Base-by-base conservation (phyloP, 148 eudicot genomes). In the Spergularia marina region DNA sequence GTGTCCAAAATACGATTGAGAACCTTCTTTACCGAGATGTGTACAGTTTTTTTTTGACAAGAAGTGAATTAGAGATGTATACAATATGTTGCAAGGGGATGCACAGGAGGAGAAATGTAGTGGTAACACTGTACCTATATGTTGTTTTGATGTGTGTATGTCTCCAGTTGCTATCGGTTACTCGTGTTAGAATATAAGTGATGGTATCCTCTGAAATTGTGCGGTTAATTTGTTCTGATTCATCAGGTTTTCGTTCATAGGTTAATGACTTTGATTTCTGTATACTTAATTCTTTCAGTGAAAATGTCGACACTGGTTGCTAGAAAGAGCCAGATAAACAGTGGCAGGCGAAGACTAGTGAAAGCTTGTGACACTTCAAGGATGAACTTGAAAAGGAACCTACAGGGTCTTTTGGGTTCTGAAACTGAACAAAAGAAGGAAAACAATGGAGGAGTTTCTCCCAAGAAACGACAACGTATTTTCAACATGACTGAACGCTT, bases 301-400 rank as follows among this genome's bases (percentile, higher is more conserved):
- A 72, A 76, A 40, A 76, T 81, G 80, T 72, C 83, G n/a, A 68
- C 56, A 4, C 15, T 81, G 74, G 62, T 72, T 76, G 77, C 65
- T 34, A 81, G 40, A 8, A 21, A 76, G 53, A 56, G 23, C 17
- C 79, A 30, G 18, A 20, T 58, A 41, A 62, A 39, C 14, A 51
- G 65, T 36, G 25, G 30, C 40, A 61, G 39, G 56, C 41, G 68
- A 53, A 54, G 57, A 51, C 4, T 65, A 40, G 13, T 69, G 40
- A 55, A 70, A 34, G 41, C 75, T 4, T 57, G 70, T 72, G 73
- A 64, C 17, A 4, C 34, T 8, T 70, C 82, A 16, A 16, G 20
- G 49, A 53, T 74, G 70, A 54, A 69, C 13, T 39, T 66, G 78
- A 74, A 74, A 70, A 53, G 74, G 55, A 74, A 61, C 64, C 15